Base-by-base conservation (phyloP, 371 early-diverging fungal species). In the Mucor mucedo region DNA sequence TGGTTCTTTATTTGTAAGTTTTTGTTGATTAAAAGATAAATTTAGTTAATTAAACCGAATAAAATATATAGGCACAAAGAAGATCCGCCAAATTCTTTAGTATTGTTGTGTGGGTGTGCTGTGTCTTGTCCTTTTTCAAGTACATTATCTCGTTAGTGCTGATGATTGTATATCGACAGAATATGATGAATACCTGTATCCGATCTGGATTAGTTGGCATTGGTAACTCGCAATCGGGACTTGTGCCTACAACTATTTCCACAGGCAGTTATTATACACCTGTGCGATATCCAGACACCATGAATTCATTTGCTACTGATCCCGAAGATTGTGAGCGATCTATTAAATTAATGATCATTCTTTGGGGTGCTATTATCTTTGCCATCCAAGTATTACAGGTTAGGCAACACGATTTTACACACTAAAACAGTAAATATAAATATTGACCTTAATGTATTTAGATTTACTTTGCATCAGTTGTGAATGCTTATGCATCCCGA, bases 381-480 rank as follows among this genome's bases (percentile, higher is more conserved):
- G 42, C 75, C 8, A 62, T 81, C 28, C 65, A 75, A 55, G 4
- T 73, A 32, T 40, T 81, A n/a, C 82, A 81, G 71, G 80, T 77
- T 70, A 63, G 27, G 7, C 39, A 8, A 52, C 35, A 56, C 9
- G 40, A 13, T 41, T 29, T 21, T 14, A 13, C 6, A 27, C 28
- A 47, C 16, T 13, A 10, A 30, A n/a, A n/a, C n/a, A 32, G 27
- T 21, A 28, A 14, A 44, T 2, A 39, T 9, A 42, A 2, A 42
- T 9, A 42, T 42, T 14, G 42, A n/a, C 39, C 6, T n/a, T 28
- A 11, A 14, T 21, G 14, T 41, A 4, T 30, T 38, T 50, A 68
- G 82, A 60, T 81, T 28, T 82, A 82, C 61, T 82, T 82, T 70
- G 82, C 79, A 11, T 70, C 71, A 33, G 78, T 82, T n/a, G 82